These are phyloP conservation scores for Calonectria hawksworthii DNA, from an alignment of 2,329 filamentous ascomycete genomes.

Conservation along the genomic window DNA sequence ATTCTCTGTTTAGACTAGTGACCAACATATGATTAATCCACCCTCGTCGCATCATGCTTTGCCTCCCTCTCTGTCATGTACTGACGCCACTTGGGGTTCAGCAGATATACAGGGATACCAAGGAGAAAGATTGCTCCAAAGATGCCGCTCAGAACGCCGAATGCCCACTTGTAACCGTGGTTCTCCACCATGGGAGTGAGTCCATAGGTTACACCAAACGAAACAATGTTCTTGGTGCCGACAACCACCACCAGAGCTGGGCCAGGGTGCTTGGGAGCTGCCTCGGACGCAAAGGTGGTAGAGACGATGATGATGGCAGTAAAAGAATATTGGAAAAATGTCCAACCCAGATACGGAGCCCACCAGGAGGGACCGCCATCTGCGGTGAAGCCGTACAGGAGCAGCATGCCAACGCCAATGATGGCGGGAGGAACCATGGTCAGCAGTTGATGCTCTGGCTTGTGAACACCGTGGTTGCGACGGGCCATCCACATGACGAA, in stretches of 20 bases:
- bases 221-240: constrained; percentile 21
- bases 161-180: constrained; percentile 6
- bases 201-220: constrained; percentile 15
- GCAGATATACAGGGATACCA: constrained; percentile 33
- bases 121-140: constrained; percentile 33
- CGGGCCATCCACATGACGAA: constrained; percentile 24
- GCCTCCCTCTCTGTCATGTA: constrained; percentile 28
- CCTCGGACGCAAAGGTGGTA: constrained; percentile 18
- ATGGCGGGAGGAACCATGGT: constrained; percentile 31
- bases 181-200: constrained; percentile 16
- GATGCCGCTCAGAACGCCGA: constrained; percentile 15
- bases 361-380: constrained; percentile 8
- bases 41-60: not conserved
- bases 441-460: constrained; percentile 34
- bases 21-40: not conserved
- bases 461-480: constrained; percentile 31
- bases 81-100: constrained; percentile 32
- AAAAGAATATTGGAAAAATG: constrained; percentile 16
- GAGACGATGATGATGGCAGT: constrained; percentile 14
- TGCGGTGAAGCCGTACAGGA: constrained; percentile 26
- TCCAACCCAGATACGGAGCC: constrained; percentile 15
- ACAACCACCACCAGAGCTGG: constrained; percentile 20
- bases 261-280: constrained; percentile 16
- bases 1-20: too few relatives aligned
- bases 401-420: constrained; percentile 30